These are phyloP conservation scores for Aciculoconidium aculeatum DNA, from an alignment of 805 yeast genomes.

Conservation along the genomic window DNA sequence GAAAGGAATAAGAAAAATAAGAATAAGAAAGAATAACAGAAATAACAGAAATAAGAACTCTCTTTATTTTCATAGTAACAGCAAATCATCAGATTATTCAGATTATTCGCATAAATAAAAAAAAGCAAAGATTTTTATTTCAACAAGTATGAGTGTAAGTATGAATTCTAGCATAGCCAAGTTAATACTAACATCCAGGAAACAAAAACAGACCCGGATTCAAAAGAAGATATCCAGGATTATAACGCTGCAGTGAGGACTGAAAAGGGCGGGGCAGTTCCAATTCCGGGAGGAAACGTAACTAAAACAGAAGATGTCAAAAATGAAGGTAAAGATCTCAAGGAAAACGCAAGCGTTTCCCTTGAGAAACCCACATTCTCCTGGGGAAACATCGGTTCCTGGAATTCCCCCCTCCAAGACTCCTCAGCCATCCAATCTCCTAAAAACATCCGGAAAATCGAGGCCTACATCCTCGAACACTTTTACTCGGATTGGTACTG, in stretches of 20 bases:
- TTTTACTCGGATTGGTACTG: conserved; percentile 69
- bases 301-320: conserved; percentile 3
- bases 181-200: conserved; percentile 2
- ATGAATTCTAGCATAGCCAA: not conserved
- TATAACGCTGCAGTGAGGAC: conserved; percentile 6
- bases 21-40: too few species aligned
- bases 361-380: conserved; percentile 30
- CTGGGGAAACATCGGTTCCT: conserved; percentile 37
- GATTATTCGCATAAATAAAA: too few species aligned
- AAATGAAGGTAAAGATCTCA: conserved; percentile 2
- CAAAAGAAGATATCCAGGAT: conserved; percentile 12
- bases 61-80: too few species aligned
- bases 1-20: too few species aligned
- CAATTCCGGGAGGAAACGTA: not conserved
- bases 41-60: too few species aligned
- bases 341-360: too few species aligned
- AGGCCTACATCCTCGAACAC: conserved; percentile 59
- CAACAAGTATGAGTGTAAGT: too few species aligned
- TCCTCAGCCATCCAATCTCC: conserved; percentile 13
- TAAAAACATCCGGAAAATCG: conserved; percentile 32
- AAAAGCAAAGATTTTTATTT: too few species aligned
- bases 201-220: too few species aligned
- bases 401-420: conserved; percentile 29
- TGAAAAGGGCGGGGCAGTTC: not conserved
- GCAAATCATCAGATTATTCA: too few species aligned